Evolutionary conservation across 805 yeast genomes (phyloP), one percentile per base, ranked within the genome.

Genomic region (Starmerella khaoyaiensis): DNA sequence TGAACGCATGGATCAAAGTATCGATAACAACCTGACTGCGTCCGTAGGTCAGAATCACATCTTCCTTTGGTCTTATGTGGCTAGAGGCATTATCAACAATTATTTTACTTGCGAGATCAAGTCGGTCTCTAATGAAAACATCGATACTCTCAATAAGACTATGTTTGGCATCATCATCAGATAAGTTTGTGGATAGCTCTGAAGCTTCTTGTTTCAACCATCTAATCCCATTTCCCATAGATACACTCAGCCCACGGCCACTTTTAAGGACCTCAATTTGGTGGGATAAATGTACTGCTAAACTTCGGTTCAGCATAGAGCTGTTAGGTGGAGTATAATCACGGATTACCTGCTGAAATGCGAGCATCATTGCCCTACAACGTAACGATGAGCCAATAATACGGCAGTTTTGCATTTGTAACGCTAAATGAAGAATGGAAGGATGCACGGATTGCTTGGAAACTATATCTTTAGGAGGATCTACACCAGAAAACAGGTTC

Each of bases 221-320:
- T 51, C 98, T 73, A 48, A 90, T 90, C 2, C 96, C 87, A 62
- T 86, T 90, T 37, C 98, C 98, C 98, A 90, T 90, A 1, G 94
- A 72, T 2, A 86, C 80, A 39, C 90, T 75, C 33, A 90, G 66
- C 1, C 97, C 96, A 45, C 98, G 72, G 3, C 95, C 86, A 8
- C 82, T 74, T 51, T 82, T 87, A 49, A 90, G 64, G 49, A 79
- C 82, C 56, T 87, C 98, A 47, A 90, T 90, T 60, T 90, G 98
- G 53, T 79, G 82, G 9, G 93, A 76, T 41, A 90, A 65, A 57
- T 84, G 87, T 22, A 78, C 75, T 0, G 95, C 83, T 52, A 90
- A 68, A 59, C 86, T 81, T 63, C 98, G 75, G 24, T 86, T 75
- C 50, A 90, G 65, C 1, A 93, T 76, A 7, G 90, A 78, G 39